Conservation (phyloP, 208 protist species). For the Trypanosoma cruzi region DNA sequence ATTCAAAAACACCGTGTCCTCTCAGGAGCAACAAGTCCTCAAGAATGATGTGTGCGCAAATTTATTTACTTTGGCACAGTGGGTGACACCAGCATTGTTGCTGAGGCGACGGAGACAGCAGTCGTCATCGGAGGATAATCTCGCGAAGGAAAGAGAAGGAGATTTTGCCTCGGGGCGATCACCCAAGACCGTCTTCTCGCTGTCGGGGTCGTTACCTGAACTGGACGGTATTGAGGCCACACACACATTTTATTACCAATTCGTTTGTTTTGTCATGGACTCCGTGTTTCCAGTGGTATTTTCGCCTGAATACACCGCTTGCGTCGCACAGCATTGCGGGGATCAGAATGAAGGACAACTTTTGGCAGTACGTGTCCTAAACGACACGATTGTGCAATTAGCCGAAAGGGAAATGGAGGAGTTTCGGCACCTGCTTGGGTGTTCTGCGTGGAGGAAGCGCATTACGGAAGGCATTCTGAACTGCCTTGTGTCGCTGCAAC, state of each 20-base stretch:
- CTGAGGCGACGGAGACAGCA: slow-evolving; percentile 20
- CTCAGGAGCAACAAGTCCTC: slow-evolving; percentile 44
- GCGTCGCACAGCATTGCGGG: slow-evolving; percentile 63
- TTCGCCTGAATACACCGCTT: slow-evolving; percentile 66
- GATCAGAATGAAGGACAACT: slow-evolving; percentile 73
- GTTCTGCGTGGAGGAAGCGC: slow-evolving; percentile 53
- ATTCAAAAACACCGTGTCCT: slow-evolving; percentile 10
- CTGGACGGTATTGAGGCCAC: not conserved
- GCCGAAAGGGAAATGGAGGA: slow-evolving; percentile 29
- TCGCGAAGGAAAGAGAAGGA: not conserved
- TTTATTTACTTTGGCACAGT: slow-evolving; percentile 19
- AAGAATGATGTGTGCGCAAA: slow-evolving; percentile 50
- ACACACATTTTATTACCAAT: not conserved
- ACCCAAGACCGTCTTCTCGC: not conserved
- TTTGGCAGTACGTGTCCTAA: slow-evolving; percentile 62
- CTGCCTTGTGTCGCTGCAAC: slow-evolving; percentile 84
- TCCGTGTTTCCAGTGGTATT: slow-evolving; percentile 50
- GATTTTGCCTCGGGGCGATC: not conserved
- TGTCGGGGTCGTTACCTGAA: slow-evolving; percentile 3
- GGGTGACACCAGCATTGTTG: slow-evolving; percentile 24
- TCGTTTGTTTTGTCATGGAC: slow-evolving; percentile 32
- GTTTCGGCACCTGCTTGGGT: slow-evolving; percentile 41
- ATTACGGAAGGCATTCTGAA: slow-evolving; percentile 89
- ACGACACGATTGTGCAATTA: slow-evolving; percentile 53
- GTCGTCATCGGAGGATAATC: not conserved